phyloP scores from a whole-genome alignment of 2,329 filamentous ascomycete genomes.

The Dactylonectria estremocensis region DNA sequence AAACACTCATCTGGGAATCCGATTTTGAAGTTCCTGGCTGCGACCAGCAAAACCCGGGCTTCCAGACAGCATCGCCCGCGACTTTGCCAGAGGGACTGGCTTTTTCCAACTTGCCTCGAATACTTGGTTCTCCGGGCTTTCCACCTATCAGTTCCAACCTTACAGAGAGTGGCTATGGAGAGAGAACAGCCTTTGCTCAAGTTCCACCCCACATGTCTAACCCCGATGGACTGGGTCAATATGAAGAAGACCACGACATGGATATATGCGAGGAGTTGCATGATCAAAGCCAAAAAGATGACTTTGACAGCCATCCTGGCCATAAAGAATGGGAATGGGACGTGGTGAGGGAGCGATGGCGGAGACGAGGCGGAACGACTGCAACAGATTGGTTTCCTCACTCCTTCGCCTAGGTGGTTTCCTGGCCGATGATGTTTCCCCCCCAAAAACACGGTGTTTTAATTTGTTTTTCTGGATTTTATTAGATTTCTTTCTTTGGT shows the following conservation, averaged over 20 bases:
- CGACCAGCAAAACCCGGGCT: no score
- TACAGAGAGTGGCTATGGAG: not conserved
- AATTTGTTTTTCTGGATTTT: not conserved
- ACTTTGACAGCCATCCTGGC: constrained; percentile 20
- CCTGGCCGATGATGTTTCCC: no score
- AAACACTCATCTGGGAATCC: not conserved
- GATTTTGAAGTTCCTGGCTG: no score
- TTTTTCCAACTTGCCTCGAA: no score
- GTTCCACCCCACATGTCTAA: not conserved
- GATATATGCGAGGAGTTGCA: not conserved
- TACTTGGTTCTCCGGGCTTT: no score
- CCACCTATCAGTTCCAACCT: not conserved
- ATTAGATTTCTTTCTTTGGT: not conserved
- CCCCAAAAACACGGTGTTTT: no score
- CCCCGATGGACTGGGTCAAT: no score
- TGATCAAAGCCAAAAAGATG: constrained; percentile 1
- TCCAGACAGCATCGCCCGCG: no score
- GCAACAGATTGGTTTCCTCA: constrained; percentile 20
- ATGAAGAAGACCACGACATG: not conserved
- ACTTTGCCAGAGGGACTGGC: not conserved
- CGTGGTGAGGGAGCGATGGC: constrained; percentile 12
- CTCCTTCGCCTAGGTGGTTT: not conserved
- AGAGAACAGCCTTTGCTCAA: not conserved
- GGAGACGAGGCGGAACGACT: constrained; percentile 14
- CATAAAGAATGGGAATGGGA: constrained; percentile 30